phyloP scores from a whole-genome alignment of 345 rosid genomes.

The Acer campestre region DNA sequence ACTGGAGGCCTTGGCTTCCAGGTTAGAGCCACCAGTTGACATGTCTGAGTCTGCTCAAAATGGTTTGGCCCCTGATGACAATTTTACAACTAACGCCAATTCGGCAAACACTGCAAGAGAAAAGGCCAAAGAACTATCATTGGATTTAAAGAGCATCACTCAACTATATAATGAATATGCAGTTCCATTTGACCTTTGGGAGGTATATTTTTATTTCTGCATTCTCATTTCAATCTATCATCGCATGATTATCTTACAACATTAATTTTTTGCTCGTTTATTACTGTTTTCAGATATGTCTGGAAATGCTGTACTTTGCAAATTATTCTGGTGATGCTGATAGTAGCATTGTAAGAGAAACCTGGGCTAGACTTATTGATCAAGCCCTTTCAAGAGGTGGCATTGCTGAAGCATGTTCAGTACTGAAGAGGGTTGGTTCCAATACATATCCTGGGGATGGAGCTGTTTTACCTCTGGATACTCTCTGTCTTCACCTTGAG shows the following conservation, averaged over 20 bases:
- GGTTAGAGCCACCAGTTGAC: conserved; percentile 48
- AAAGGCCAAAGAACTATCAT: conserved; percentile 86
- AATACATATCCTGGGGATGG: conserved; percentile 93
- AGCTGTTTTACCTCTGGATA: conserved; percentile 78
- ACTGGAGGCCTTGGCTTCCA: conserved; percentile 72
- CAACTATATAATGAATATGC: conserved; percentile 96
- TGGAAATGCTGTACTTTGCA: conserved; percentile 94
- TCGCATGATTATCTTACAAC: neutral
- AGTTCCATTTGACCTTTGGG: conserved; percentile 97
- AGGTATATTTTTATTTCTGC: conserved; percentile 49
- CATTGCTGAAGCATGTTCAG: conserved; percentile 93
- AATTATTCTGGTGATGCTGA: conserved; percentile 92
- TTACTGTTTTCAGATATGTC: conserved; percentile 66
- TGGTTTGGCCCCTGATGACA: conserved; percentile 44
- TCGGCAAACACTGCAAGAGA: conserved; percentile 60
- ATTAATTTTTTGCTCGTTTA: conserved; percentile 14
- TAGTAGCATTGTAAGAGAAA: conserved; percentile 88
- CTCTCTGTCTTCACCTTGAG: conserved; percentile 93
- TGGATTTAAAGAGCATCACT: conserved; percentile 90
- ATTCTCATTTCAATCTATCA: conserved; percentile 13
- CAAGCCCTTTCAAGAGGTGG: conserved; percentile 92
- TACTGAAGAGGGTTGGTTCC: conserved; percentile 88
- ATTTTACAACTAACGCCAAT: conserved; percentile 40
- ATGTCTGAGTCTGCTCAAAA: conserved; percentile 60
- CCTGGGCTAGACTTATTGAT: conserved; percentile 93